Evolutionary conservation across 352 stramenopile species (phyloP).

Genomic region (Pythium sp.): DNA sequence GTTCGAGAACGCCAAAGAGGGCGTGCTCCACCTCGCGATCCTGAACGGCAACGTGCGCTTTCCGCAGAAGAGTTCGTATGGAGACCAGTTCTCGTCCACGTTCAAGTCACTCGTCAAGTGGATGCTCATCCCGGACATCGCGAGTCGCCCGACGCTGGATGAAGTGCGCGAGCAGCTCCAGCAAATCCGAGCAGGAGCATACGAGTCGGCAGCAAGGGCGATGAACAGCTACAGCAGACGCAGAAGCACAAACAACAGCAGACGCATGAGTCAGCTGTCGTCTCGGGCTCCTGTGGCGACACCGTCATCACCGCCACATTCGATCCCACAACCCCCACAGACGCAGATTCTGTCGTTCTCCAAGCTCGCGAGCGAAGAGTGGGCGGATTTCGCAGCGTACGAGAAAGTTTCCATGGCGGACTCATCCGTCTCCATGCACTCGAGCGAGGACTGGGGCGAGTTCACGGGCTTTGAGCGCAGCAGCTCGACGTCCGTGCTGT

Average conservation of each 20-base stretch:
- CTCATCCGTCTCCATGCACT: slow-evolving; percentile 12
- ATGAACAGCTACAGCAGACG: not conserved
- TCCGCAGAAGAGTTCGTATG: slow-evolving; percentile 23
- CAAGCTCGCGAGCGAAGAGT: slow-evolving; percentile 21
- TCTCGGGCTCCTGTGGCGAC: not conserved
- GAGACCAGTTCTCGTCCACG: slow-evolving; percentile 41
- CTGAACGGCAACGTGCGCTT: slow-evolving; percentile 69
- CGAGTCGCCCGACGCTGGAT: slow-evolving; percentile 57
- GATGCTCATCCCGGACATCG: slow-evolving; percentile 65
- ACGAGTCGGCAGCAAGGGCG: not conserved
- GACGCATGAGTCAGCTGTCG: not conserved
- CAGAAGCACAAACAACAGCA: not conserved
- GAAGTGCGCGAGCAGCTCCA: slow-evolving; percentile 34
- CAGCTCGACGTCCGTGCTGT: slow-evolving; percentile 15
- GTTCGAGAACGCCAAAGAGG: slow-evolving; percentile 72
- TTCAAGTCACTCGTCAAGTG: slow-evolving; percentile 63
- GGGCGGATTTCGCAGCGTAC: slow-evolving; percentile 32
- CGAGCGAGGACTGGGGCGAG: slow-evolving; percentile 19
- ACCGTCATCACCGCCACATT: not conserved
- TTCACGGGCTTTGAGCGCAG: slow-evolving; percentile 18
- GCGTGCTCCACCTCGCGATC: slow-evolving; percentile 55
- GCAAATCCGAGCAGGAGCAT: slow-evolving; percentile 12
- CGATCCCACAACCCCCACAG: not conserved
- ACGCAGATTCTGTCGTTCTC: slow-evolving; percentile 21
- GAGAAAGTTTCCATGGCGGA: slow-evolving; percentile 14